These are phyloP conservation scores for Coemansia sp. DNA, from an alignment of 192 early-diverging fungal genomes.

Conservation along the genomic window DNA sequence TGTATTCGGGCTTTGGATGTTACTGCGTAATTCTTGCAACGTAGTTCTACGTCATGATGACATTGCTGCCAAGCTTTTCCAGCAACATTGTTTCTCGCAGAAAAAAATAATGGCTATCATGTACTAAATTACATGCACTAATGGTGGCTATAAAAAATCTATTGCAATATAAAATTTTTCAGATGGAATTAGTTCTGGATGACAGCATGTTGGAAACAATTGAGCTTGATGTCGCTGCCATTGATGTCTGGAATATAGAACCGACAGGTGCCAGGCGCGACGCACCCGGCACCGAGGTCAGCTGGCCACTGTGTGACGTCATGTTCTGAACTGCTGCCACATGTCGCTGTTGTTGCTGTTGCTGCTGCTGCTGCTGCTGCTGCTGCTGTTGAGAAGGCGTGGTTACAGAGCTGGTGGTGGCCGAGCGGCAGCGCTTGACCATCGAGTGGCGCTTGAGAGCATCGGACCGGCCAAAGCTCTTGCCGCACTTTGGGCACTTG, in stretches of 20 bases:
- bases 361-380: neutral
- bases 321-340: neutral
- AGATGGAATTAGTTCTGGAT: conserved; percentile 47
- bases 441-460: conserved; percentile 67
- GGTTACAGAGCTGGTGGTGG: conserved; percentile 7
- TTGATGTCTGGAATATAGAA: conserved; percentile 36
- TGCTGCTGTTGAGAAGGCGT: conserved; percentile 5
- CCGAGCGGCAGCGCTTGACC: conserved; percentile 59
- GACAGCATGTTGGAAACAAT: conserved; percentile 45
- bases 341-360: conserved; percentile 12
- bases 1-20: too few species aligned
- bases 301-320: conserved; percentile 15
- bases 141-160: neutral
- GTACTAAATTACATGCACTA: too few species aligned
- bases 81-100: too few species aligned
- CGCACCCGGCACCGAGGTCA: conserved; percentile 1
- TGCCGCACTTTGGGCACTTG: conserved; percentile 68
- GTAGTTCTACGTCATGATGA: too few species aligned
- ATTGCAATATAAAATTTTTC: conserved; percentile 2
- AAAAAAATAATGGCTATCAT: too few species aligned
- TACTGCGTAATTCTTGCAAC: too few species aligned
- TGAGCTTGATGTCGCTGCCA: conserved; percentile 25
- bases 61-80: too few species aligned
- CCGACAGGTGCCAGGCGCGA: conserved; percentile 37
- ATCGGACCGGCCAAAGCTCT: conserved; percentile 72